Percentiles rank a stretch among this genome's conserved stretches.
These are phyloP conservation scores for Chaetoceros tenuissimus DNA, from an alignment of 108 stramenopile genomes.

Conservation along the genomic window DNA sequence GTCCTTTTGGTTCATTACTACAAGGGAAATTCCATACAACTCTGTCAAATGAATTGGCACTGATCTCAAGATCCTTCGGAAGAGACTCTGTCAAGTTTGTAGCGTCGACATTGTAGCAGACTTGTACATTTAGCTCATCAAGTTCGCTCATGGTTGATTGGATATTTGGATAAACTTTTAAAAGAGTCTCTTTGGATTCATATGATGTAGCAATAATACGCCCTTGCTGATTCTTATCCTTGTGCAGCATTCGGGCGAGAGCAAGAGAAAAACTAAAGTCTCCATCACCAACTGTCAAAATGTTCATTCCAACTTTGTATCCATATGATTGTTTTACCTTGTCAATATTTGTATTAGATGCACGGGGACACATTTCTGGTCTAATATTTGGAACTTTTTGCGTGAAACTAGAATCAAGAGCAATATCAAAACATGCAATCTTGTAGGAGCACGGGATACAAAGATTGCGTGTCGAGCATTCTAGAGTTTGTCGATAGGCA, in stretches of 20 bases:
- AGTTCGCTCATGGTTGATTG: constrained; percentile 35
- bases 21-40: constrained; percentile 93
- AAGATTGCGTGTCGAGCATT: constrained; percentile 16
- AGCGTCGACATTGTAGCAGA: constrained; percentile 73
- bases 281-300: constrained; percentile 86
- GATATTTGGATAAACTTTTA: constrained; percentile 57
- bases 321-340: constrained; percentile 20
- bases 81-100: constrained; percentile 50
- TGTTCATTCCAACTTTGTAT: constrained; percentile 50
- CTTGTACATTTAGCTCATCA: constrained; percentile 16
- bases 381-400: constrained; percentile 51
- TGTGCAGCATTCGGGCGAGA: constrained; percentile 44
- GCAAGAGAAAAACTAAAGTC: constrained; percentile 85
- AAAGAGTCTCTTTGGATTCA: constrained; percentile 49
- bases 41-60: constrained; percentile 42
- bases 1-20: constrained; percentile 59
- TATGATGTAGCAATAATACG: constrained; percentile 70
- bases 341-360: not conserved
- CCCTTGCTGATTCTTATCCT: constrained; percentile 1
- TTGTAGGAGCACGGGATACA: constrained; percentile 88
- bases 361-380: constrained; percentile 69
- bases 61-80: constrained; percentile 5
- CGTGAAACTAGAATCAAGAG: constrained; percentile 59
- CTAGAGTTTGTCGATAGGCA: constrained; percentile 6
- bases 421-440: constrained; percentile 65